Evolutionary conservation across 1,139 yeast species (phyloP).

Genomic region (Yamadazyma sp.): DNA sequence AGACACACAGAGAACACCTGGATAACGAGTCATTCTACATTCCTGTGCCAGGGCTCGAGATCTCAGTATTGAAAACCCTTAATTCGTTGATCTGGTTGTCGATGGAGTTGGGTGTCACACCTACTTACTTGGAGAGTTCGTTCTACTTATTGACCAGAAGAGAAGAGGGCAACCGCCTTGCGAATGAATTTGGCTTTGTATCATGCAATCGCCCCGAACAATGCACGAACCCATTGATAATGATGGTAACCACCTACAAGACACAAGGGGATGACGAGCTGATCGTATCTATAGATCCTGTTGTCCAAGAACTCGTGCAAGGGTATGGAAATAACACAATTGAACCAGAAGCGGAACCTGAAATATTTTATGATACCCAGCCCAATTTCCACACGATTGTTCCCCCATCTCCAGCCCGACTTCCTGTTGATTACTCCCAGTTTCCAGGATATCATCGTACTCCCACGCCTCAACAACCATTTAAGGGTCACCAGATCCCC

Average conservation of each 20-base stretch:
- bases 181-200: too few species aligned
- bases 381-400: background rate
- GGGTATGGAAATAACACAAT: slow-evolving; percentile 6
- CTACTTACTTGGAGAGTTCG: slow-evolving; percentile 17
- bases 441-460: too few species aligned
- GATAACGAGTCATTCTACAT: background rate
- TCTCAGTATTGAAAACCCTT: slow-evolving; percentile 11
- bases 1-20: slow-evolving; percentile 7
- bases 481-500: background rate
- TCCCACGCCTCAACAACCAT: too few species aligned
- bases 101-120: slow-evolving; percentile 6
- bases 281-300: slow-evolving; percentile 13
- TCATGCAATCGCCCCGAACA: too few species aligned
- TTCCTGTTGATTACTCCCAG: background rate
- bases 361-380: slow-evolving; percentile 8
- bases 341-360: background rate
- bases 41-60: slow-evolving; percentile 21
- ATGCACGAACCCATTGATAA: slow-evolving; percentile 14
- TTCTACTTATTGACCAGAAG: too few species aligned
- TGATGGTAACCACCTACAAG: slow-evolving; percentile 10
- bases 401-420: background rate
- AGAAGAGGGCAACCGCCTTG: too few species aligned
- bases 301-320: slow-evolving; percentile 10
- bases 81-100: slow-evolving; percentile 14
- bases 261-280: slow-evolving; percentile 10